Base-by-base conservation (phyloP, 352 stramenopile species). In the Phytophthora aleatoria region DNA sequence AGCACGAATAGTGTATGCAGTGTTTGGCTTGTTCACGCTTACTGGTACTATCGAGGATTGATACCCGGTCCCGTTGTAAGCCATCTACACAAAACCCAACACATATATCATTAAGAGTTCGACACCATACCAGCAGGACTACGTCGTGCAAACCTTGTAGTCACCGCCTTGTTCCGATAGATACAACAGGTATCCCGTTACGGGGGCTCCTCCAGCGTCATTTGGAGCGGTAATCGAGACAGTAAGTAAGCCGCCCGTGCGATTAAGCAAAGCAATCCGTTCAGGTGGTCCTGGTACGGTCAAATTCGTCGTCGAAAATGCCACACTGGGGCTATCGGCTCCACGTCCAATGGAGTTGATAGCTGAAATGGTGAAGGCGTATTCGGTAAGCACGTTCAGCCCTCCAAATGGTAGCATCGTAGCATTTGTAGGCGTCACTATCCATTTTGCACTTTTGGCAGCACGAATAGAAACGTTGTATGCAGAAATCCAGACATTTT, bases 191-290 rank as follows among this genome's bases (percentile, higher is more conserved):
- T 81, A 91, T 8, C 71, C 73, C 0, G 44, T 47, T 24, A 88
- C 66, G n/a, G 65, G n/a, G 5, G 69, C 44, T 7, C 79, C 82
- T 24, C 82, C 82, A 5, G 38, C 64, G 30, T 91, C 82, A 10
- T 74, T 54, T 3, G 82, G 76, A 0, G 67, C 24, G 0, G 20
- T 24, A 1, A 91, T 56, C 10, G 27, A 42, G 2, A 91, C 16
- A 2, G 63, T 73, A 5, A 91, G 50, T 31, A 87, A 53, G 3
- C 82, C 82, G 3, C 82, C 82, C 0, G 82, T 91, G 3, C 60
- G 58, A 49, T 66, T 61, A 1, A 74, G 2, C 2, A 85, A 54
- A 3, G 28, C n/a, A 26, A 85, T 67, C 0, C 48, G 48, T 33
- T 49, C 42, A 0, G 71, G 52, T 26, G 55, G 13, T 3, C 79